Base-by-base conservation (phyloP, 1,139 yeast species). In the Geotrichum histeridarum region DNA sequence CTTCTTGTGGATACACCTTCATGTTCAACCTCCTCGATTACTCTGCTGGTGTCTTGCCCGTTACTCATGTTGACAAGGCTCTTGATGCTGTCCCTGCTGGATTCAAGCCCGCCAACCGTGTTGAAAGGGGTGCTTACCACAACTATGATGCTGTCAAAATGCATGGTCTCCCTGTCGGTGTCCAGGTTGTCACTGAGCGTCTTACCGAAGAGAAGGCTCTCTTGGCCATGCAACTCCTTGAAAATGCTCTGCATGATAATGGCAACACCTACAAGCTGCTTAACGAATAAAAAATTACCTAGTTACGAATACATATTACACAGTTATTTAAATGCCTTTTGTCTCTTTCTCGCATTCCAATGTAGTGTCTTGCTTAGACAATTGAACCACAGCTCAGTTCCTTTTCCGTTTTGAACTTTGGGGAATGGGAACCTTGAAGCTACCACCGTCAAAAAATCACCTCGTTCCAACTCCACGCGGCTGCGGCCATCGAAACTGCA, bases 401-500 rank as follows among this genome's bases (percentile, higher is more conserved):
- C 65, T 43, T 67, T 64, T 11, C 73, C 72, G 32, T 73, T 73
- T 55, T 75, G 78, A n/a, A 85, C 85, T 36, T 86, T 82, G 0
- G 91, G 90, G 66, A 85, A 82, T 14, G 93, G 94, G 68, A 75
- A 86, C 43, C 84, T 78, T 49, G 86, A 80, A 8, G 91, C 90
- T 46, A 83, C 83, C 39, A 85, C 77, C 0, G 88, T 80, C 39
- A 86, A 79, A 62, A 83, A 84, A 67, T 84, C 89, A 11, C 93
- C 93, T 56, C 72, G 78, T n/a, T 70, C 64, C 49, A 85, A 71
- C 64, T 85, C 89, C 1, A 86, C 80, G 22, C 91, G 73, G 47
- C 81, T 82, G 60, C 82, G 82, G n/a, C 94, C 94, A 67, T 85
- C 94, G 64, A 85, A 86, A 11, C 88, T 80, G 41, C 87, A 84